Conservation (phyloP, 2,329 filamentous ascomycete species). For the Ophiostoma ips region DNA sequence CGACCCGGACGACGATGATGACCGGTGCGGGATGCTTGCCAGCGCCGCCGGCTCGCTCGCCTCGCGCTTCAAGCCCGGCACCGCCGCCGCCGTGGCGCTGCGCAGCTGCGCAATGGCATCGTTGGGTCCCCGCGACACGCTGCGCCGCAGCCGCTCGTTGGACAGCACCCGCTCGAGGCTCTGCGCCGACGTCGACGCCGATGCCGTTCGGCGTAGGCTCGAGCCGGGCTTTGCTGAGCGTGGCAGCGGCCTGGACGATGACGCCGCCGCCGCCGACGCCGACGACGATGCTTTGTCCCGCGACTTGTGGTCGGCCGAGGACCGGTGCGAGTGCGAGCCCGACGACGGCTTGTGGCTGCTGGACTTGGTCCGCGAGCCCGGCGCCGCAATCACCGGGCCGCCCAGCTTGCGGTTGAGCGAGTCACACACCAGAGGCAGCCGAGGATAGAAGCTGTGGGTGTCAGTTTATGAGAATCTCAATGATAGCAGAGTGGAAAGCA, state of each 20-base stretch:
- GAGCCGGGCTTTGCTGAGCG: neutral
- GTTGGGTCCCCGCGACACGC: constrained; percentile 41
- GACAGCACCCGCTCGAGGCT: constrained; percentile 50
- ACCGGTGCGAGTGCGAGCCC: constrained; percentile 19
- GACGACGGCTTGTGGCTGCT: neutral
- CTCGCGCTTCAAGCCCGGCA: constrained; percentile 54
- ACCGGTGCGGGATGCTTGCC: constrained; percentile 30
- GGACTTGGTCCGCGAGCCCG: constrained; percentile 29
- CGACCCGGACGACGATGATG: constrained; percentile 21
- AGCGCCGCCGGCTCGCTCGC: constrained; percentile 39
- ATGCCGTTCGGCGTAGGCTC: constrained; percentile 20
- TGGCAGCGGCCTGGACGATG: constrained; percentile 9
- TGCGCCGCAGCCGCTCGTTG: constrained; percentile 43
- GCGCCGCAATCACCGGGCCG: constrained; percentile 48
- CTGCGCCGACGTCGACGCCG: constrained; percentile 27
- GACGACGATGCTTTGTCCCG: constrained; percentile 14
- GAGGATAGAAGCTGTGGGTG: constrained; percentile 47
- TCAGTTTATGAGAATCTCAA: constrained; percentile 21
- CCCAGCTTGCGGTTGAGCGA: constrained; percentile 63
- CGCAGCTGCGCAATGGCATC: constrained; percentile 50
- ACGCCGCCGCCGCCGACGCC: constrained; percentile 16
- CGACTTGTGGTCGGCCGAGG: neutral
- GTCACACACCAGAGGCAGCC: constrained; percentile 57
- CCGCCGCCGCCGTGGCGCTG: constrained; percentile 49
- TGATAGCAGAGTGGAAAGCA: too few species aligned